These are phyloP conservation scores for Cyclocybe cylindracea DNA, from an alignment of 768 basidiomycete species.

Conservation along the genomic window DNA sequence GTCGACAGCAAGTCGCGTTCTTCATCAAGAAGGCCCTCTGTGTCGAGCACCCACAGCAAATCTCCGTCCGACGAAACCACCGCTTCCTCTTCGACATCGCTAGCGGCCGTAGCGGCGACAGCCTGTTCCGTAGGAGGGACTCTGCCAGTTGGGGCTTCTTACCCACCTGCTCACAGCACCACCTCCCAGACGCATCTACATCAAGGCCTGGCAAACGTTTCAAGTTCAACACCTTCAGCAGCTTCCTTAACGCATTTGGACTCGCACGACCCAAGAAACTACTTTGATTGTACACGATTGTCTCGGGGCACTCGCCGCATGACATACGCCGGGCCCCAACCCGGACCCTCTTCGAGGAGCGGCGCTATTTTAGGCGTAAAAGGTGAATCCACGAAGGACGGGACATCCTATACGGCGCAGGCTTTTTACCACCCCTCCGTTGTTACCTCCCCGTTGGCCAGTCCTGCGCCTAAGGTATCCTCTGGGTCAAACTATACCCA, in stretches of 20 bases:
- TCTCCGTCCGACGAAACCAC: too few relatives aligned
- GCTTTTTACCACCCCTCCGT: slow-evolving; percentile 18
- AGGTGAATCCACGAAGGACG: neutral
- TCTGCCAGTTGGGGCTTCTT: neutral
- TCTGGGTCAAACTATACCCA: slow-evolving; percentile 3
- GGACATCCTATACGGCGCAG: slow-evolving; percentile 1
- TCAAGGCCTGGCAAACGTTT: slow-evolving; percentile 9
- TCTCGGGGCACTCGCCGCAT: slow-evolving; percentile 22
- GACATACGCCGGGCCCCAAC: slow-evolving; percentile 20
- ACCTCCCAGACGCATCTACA: slow-evolving; percentile 5
- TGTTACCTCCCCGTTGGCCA: slow-evolving; percentile 8
- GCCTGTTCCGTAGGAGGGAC: neutral
- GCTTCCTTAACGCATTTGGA: slow-evolving; percentile 13
- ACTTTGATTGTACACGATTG: slow-evolving; percentile 23
- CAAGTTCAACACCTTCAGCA: slow-evolving; percentile 16
- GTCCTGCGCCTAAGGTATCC: slow-evolving; percentile 1
- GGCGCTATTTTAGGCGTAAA: neutral
- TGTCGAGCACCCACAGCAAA: too few relatives aligned
- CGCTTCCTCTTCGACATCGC: neutral
- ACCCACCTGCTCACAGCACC: slow-evolving; percentile 1
- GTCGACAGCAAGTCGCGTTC: neutral
- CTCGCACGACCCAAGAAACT: slow-evolving; percentile 22
- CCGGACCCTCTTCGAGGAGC: slow-evolving; percentile 2
- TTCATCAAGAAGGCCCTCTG: slow-evolving; percentile 1
- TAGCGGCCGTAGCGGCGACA: neutral